These are phyloP conservation scores for Coemansia sp. DNA, from an alignment of 192 early-diverging fungal genomes.

Conservation along the genomic window DNA sequence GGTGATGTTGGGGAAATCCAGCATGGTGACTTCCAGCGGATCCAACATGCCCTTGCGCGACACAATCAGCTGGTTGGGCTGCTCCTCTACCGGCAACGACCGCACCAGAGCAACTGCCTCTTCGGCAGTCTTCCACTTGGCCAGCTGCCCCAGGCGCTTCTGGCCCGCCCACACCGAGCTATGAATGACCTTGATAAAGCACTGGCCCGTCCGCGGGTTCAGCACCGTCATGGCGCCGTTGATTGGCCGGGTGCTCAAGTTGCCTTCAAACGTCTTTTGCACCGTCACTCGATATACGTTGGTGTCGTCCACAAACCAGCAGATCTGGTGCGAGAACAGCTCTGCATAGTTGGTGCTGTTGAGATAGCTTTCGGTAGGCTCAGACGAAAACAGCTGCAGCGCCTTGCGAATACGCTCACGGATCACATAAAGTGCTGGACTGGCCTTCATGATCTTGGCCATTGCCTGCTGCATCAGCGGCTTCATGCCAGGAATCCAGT, in stretches of 20 bases:
- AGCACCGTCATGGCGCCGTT: conserved; percentile 99
- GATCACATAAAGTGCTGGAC: conserved; percentile 94
- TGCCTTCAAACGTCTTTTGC: conserved; percentile 99
- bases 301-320: conserved; percentile 99
- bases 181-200: conserved; percentile 99
- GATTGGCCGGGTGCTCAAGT: conserved; percentile 97
- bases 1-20: conserved; percentile 99
- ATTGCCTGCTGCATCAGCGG: conserved; percentile 95
- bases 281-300: conserved; percentile 99
- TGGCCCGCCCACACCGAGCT: conserved; percentile 99
- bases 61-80: conserved; percentile 99
- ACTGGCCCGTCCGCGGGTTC: conserved; percentile 97
- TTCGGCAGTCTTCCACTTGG: conserved; percentile 99
- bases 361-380: conserved; percentile 97
- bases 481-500: conserved; percentile 99
- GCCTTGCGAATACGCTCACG: conserved; percentile 98
- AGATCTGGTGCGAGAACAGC: conserved; percentile 96
- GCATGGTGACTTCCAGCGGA: conserved; percentile 83
- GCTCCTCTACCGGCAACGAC: conserved; percentile 97
- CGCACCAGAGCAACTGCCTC: conserved; percentile 99
- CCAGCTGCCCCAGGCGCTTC: conserved; percentile 97
- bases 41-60: conserved; percentile 99
- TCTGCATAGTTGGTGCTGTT: conserved; percentile 94
- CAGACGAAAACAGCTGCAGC: conserved; percentile 96
- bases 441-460: conserved; percentile 99